These are phyloP conservation scores for Eucalyptus lansdowneana DNA, from an alignment of 345 rosid genomes.

Conservation along the genomic window DNA sequence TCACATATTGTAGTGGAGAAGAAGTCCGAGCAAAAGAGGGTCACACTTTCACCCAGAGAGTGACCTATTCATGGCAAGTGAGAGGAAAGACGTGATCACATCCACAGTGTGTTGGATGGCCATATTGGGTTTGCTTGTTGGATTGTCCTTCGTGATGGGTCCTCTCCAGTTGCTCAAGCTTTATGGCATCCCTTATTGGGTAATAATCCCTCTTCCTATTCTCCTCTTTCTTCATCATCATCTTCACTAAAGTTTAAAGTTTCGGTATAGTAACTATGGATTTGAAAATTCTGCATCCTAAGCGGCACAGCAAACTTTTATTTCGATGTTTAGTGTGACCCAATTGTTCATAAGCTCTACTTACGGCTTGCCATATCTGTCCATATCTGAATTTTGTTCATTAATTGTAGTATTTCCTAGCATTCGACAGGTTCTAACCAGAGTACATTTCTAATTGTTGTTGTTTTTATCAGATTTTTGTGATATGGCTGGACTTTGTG, in stretches of 20 bases:
- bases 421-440: neutral
- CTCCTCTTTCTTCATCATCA: neutral
- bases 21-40: constrained; percentile 82
- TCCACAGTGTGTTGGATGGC: neutral
- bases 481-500: constrained; percentile 79
- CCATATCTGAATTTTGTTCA: neutral
- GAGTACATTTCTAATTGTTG: neutral
- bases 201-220: neutral
- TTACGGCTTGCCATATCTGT: neutral
- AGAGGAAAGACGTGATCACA: no score
- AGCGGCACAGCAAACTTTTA: neutral
- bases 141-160: constrained; percentile 39
- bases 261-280: no score
- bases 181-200: constrained; percentile 67
- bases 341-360: neutral
- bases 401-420: neutral
- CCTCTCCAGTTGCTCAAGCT: constrained; percentile 55
- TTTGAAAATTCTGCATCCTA: no score
- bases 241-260: neutral
- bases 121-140: constrained; percentile 52
- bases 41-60: constrained; percentile 53
- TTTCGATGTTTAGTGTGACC: neutral
- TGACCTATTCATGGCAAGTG: no score
- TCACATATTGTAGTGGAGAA: constrained; percentile 32
- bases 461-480: constrained; percentile 27